Evolutionary conservation across 495 filamentous ascomycete genomes (phyloP), one percentile per base, ranked within the genome.

Genomic region (Oidiodendron maius): DNA sequence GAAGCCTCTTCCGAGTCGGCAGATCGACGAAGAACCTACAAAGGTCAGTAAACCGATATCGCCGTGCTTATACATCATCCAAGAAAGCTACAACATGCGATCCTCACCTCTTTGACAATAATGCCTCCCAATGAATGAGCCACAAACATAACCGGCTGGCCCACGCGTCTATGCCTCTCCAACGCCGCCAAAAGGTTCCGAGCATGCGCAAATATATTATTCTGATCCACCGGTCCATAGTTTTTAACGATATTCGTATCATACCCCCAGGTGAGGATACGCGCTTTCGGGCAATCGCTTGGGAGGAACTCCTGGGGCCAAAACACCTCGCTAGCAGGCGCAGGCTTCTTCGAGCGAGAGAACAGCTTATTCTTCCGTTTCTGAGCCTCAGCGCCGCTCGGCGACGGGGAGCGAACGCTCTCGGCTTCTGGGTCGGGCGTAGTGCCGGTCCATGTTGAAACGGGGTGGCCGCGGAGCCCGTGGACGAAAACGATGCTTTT

Each of bases 261-360:
- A 28, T 45, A 45, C 15, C 20, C 42, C 42, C 42, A 45, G 10
- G 22, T 21, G 12, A 45, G 5, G 24, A 45, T 45, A 4, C 42
- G 42, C 3, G 20, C n/a, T 15, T 28, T 12, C 5, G 15, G 20
- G 32, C 42, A 45, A 15, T 45, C 42, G 17, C 23, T 12, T n/a
- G 42, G 23, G 5, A 45, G 42, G 17, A 45, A 34, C n/a, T 45
- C 42, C n/a, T 15, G 23, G n/a, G 42, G 42, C 42, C 42, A 45
- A n/a, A n/a, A n/a, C n/a, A n/a, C n/a, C n/a, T n/a, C n/a, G n/a
- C n/a, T n/a, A n/a, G n/a, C n/a, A n/a, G n/a, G n/a, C n/a, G n/a
- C n/a, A n/a, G n/a, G n/a, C n/a, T n/a, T n/a, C n/a, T n/a, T n/a
- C n/a, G n/a, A n/a, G n/a, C n/a, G n/a, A n/a, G n/a, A n/a, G n/a